A percentile compares a stretch with the other conserved stretches of the same genome.
phyloP scores from a whole-genome alignment of 2,329 filamentous ascomycete species.

The Corinectria fuckeliana region DNA sequence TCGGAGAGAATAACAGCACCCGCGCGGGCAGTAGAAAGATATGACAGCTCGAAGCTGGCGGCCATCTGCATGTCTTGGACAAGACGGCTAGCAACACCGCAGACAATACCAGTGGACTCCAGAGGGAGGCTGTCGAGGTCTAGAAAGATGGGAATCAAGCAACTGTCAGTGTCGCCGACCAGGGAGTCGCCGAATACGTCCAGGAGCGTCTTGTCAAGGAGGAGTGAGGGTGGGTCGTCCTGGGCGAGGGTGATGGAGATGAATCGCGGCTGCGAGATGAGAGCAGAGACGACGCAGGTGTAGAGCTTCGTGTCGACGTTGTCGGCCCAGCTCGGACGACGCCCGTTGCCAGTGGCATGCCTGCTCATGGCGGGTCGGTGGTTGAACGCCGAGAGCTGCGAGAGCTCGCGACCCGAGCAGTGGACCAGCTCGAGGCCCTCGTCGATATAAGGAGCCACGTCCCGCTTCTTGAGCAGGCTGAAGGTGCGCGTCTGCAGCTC shows the following conservation, averaged over 20 bases:
- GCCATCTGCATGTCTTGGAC: conserved; percentile 71
- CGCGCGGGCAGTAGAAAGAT: conserved; percentile 85
- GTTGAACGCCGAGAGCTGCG: conserved; percentile 49
- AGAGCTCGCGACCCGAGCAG: conserved; percentile 72
- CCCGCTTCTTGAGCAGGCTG: conserved; percentile 76
- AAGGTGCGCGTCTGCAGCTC: conserved; percentile 88
- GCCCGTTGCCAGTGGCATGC: conserved; percentile 45
- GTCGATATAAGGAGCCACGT: conserved; percentile 76
- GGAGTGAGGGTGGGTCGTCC: conserved; percentile 74
- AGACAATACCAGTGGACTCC: conserved; percentile 93
- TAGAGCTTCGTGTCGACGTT: conserved; percentile 69
- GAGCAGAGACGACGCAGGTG: conserved; percentile 65
- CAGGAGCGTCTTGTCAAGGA: conserved; percentile 73
- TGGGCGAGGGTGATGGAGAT: conserved; percentile 76
- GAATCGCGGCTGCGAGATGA: conserved; percentile 70
- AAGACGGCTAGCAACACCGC: conserved; percentile 85
- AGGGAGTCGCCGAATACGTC: conserved; percentile 74
- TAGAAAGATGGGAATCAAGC: conserved; percentile 84
- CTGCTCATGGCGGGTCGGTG: conserved; percentile 47
- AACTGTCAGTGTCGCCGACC: conserved; percentile 75
- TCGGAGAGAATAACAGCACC: conserved; percentile 87
- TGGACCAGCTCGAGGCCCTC: conserved; percentile 75
- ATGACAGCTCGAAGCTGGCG: conserved; percentile 78
- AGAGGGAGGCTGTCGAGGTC: conserved; percentile 82
- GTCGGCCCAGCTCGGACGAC: conserved; percentile 59